Conservation (phyloP, 192 early-diverging fungal genomes). For the Irineochytrium annulatum region DNA sequence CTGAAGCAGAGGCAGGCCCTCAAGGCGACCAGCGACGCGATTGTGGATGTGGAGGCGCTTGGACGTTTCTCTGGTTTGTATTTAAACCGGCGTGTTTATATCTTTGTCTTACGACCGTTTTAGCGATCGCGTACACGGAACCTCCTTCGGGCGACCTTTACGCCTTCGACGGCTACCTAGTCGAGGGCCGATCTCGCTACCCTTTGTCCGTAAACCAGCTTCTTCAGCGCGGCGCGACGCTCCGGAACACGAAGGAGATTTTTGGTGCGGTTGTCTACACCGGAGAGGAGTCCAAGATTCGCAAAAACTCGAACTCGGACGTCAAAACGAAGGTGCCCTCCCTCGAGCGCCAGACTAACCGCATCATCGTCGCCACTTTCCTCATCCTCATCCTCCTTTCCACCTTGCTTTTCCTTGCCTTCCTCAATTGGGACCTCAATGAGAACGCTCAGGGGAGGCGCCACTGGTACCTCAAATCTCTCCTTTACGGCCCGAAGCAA, state of each 20-base stretch:
- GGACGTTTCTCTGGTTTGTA: slow-evolving; percentile 29
- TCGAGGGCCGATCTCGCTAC: slow-evolving; percentile 42
- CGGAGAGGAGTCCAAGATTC: slow-evolving; percentile 86
- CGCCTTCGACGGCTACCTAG: slow-evolving; percentile 74
- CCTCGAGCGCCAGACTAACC: slow-evolving; percentile 86
- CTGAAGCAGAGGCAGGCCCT: slow-evolving; percentile 73
- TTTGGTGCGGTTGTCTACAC: slow-evolving; percentile 83
- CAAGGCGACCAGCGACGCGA: slow-evolving; percentile 49
- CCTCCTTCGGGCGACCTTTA: slow-evolving; percentile 75
- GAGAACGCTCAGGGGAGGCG: not conserved
- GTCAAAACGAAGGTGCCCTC: slow-evolving; percentile 76
- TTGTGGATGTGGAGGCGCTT: slow-evolving; percentile 42
- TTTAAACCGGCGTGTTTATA: not conserved
- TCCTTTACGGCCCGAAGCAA: slow-evolving; percentile 17
- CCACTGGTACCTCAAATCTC: slow-evolving; percentile 18
- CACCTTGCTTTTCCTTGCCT: slow-evolving; percentile 15
- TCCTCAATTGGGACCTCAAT: slow-evolving; percentile 28
- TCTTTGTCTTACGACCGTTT: not conserved
- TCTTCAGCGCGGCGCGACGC: slow-evolving; percentile 76
- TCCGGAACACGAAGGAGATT: slow-evolving; percentile 84
- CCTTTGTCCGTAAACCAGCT: slow-evolving; percentile 45
- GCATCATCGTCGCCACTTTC: slow-evolving; percentile 75
- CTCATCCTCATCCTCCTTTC: slow-evolving; percentile 2
- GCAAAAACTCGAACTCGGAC: slow-evolving; percentile 82
- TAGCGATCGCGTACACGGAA: slow-evolving; percentile 58